Percentiles rank a stretch among this genome's conserved stretches.
These are phyloP conservation scores for Cryptosporidium sp. DNA, from an alignment of 169 alveolate species.

Conservation along the genomic window DNA sequence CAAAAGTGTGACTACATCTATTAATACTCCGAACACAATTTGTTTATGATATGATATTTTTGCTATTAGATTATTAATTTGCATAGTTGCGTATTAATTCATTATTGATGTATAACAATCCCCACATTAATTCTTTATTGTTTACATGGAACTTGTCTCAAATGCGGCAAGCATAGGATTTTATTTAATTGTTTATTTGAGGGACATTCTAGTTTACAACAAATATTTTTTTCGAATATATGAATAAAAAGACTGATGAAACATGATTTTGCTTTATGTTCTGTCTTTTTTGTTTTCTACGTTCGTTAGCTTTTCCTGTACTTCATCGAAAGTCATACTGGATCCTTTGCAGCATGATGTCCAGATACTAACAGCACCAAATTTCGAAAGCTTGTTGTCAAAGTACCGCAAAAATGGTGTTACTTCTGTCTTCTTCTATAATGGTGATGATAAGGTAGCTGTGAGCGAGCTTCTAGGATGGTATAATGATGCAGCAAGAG, in stretches of 20 bases:
- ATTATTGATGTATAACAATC: background rate
- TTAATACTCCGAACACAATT: conserved; percentile 25
- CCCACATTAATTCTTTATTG: background rate
- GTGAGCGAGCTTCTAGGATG: conserved; percentile 77
- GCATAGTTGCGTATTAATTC: background rate
- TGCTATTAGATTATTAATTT: background rate
- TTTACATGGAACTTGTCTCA: conserved; percentile 16
- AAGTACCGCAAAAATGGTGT: conserved; percentile 82
- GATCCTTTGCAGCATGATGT: conserved; percentile 71
- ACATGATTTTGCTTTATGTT: conserved; percentile 1
- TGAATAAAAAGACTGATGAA: background rate
- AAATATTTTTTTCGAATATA: background rate
- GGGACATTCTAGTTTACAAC: background rate
- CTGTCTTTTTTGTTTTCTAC: background rate
- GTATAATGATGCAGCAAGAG: conserved; percentile 84
- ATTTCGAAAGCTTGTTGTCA: conserved; percentile 81
- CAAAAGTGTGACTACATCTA: conserved; percentile 79
- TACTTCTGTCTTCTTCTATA: conserved; percentile 85
- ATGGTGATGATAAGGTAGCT: conserved; percentile 78
- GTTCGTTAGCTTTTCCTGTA: background rate
- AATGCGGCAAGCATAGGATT: conserved; percentile 24
- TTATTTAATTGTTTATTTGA: background rate
- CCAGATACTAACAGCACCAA: conserved; percentile 56
- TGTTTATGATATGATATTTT: conserved; percentile 13
- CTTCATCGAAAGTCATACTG: conserved; percentile 11